phyloP scores from a whole-genome alignment of 108 stramenopile species.

The Fragilariopsis cylindrus region DNA sequence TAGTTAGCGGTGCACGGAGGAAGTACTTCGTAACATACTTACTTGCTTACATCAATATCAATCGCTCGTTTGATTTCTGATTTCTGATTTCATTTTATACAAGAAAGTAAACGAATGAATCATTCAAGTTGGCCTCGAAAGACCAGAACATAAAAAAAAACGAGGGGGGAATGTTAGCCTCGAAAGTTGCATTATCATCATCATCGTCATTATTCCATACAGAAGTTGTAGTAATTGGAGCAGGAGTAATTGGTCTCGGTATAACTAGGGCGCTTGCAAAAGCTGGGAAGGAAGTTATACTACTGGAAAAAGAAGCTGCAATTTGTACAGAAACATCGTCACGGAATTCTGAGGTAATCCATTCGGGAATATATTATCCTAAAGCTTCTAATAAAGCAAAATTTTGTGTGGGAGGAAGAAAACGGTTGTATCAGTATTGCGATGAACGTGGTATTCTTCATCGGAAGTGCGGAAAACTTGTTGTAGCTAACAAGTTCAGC shows the following conservation, averaged over 20 bases:
- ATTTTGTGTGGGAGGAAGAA: conserved; percentile 77
- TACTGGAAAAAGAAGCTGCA: conserved; percentile 59
- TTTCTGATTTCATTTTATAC: too few relatives aligned
- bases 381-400: conserved; percentile 51
- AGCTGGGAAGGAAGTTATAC: conserved; percentile 63
- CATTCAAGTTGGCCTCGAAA: too few relatives aligned
- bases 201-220: conserved; percentile 35
- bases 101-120: too few relatives aligned
- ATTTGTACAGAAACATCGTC: conserved; percentile 72
- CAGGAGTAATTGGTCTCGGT: conserved; percentile 82
- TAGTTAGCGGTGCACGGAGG: too few relatives aligned
- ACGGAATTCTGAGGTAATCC: conserved; percentile 88
- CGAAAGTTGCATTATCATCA: neutral
- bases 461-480: conserved; percentile 67
- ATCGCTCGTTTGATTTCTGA: too few relatives aligned
- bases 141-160: too few relatives aligned
- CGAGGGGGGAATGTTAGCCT: neutral
- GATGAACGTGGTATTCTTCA: conserved; percentile 45
- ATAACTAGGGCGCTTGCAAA: conserved; percentile 61
- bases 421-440: conserved; percentile 77
- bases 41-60: too few relatives aligned
- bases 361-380: conserved; percentile 88
- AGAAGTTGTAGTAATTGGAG: conserved; percentile 77
- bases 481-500: conserved; percentile 86
- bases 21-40: too few relatives aligned